Base-by-base conservation (phyloP, 805 yeast species). In the Metschnikowia hibisci region DNA sequence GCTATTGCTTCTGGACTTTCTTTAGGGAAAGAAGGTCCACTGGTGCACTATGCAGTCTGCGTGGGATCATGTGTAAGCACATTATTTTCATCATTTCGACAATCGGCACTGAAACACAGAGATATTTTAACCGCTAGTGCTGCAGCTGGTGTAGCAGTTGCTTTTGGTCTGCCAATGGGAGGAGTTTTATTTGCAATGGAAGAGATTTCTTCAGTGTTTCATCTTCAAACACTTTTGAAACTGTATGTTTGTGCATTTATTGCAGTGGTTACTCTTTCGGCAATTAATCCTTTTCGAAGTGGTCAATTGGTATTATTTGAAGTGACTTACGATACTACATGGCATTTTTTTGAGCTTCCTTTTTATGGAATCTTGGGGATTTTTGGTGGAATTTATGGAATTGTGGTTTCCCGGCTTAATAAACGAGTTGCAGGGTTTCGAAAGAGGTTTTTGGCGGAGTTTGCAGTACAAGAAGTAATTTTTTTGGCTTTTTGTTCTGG, bases 121-220 rank as follows among this genome's bases (percentile, higher is more conserved):
- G 90, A 85, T 48, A 78, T 84, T 41, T 66, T 93, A 41, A 81
- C 91, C 0, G 96, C 99, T 0, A 84, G 96, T 3, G 78, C 96
- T 8, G 98, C 96, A 3, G 96, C 99, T 1, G 99, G 99, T 41
- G 98, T 93, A 7, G 98, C 98, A 0, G 98, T 93, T 7, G 99
- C 98, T 0, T 93, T 93, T 69, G 98, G 96, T 0, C 80, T 90
- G 10, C 99, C 99, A 0, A 88, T 91, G 69, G 96, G 96, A 20
- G 99, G 99, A 12, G 98, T 93, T 1, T 64, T 93, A 31, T 93
- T 95, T 61, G 81, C 95, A 10, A 76, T 93, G 46, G 99, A 93
- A 60, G 99, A 93, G 54, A 88, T 93, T 25, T 78, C 93, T 0
- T 73, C 82, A 26, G 76, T 77, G 32, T 84, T 88, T 59, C 84